Evolutionary conservation across 192 early-diverging fungal genomes (phyloP).

Genomic region (Backusella tuberculispora): DNA sequence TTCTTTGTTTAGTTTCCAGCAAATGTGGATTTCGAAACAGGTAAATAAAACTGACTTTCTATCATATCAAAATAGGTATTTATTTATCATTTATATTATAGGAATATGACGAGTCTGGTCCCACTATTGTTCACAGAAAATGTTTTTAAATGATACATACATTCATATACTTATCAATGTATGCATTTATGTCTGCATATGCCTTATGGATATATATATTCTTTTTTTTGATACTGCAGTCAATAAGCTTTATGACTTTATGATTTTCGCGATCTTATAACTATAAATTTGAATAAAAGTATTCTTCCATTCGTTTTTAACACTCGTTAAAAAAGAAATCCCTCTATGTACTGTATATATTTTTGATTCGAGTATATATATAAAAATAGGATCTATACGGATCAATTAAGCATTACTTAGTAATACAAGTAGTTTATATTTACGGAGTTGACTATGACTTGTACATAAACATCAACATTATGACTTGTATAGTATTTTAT

Average conservation of each 20-base stretch:
- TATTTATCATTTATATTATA: neutral
- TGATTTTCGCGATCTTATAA: neutral
- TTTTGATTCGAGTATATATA: neutral
- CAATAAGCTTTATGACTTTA: neutral
- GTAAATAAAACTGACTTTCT: neutral
- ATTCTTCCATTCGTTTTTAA: neutral
- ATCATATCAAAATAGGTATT: neutral
- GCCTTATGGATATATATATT: neutral
- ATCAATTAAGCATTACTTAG: neutral
- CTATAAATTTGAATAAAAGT: neutral
- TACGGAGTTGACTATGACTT: neutral
- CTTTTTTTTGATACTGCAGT: neutral
- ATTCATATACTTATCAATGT: too few species aligned
- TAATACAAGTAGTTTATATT: neutral
- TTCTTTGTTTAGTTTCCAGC: neutral
- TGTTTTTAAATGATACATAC: neutral
- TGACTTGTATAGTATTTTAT: too few species aligned
- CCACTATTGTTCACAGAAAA: slow-evolving; percentile 9
- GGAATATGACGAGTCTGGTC: slow-evolving; percentile 12
- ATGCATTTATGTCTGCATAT: neutral
- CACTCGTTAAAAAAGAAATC: neutral
- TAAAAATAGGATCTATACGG: neutral
- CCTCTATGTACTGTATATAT: neutral
- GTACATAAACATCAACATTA: too few species aligned
- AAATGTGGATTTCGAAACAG: slow-evolving; percentile 7